Conservation (phyloP, 345 rosid genomes). For the Odontarrhena argentea region DNA sequence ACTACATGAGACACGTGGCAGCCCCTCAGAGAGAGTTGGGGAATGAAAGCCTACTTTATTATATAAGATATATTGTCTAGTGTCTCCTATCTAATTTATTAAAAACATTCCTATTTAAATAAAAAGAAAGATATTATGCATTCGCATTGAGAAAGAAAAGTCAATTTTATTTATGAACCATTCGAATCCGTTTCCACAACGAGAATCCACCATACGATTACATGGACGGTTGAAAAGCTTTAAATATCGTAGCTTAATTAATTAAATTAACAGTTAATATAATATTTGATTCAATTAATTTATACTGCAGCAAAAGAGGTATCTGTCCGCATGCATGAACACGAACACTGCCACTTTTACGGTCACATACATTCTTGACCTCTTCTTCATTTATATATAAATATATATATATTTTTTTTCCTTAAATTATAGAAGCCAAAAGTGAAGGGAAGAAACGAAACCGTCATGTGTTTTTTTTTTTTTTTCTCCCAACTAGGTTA, state of each 20-base stretch:
- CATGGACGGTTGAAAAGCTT: slow-evolving; percentile 11
- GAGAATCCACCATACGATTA: slow-evolving; percentile 5
- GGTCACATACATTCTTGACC: slow-evolving; percentile 37
- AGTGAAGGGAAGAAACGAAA: not conserved
- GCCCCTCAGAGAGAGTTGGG: no score
- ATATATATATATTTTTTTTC: not conserved
- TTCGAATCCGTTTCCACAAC: slow-evolving; percentile 3
- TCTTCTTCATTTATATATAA: slow-evolving; percentile 2
- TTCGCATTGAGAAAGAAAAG: no score
- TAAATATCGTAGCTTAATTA: not conserved
- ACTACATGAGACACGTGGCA: no score
- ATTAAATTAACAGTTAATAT: not conserved
- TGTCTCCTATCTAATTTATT: no score
- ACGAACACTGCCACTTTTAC: slow-evolving; percentile 26
- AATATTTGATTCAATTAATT: not conserved
- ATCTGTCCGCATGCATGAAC: slow-evolving; percentile 31
- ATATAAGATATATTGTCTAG: no score
- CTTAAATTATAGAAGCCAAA: not conserved
- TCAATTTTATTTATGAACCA: not conserved
- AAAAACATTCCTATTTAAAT: no score
- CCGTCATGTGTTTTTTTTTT: slow-evolving; percentile 16
- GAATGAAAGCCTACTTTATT: no score
- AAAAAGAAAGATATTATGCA: no score
- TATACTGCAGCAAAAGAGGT: slow-evolving; percentile 7
- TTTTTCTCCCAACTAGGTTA: slow-evolving; percentile 1